These are phyloP conservation scores for Polygonum maritimum DNA, from an alignment of 148 eudicot species.

Conservation along the genomic window DNA sequence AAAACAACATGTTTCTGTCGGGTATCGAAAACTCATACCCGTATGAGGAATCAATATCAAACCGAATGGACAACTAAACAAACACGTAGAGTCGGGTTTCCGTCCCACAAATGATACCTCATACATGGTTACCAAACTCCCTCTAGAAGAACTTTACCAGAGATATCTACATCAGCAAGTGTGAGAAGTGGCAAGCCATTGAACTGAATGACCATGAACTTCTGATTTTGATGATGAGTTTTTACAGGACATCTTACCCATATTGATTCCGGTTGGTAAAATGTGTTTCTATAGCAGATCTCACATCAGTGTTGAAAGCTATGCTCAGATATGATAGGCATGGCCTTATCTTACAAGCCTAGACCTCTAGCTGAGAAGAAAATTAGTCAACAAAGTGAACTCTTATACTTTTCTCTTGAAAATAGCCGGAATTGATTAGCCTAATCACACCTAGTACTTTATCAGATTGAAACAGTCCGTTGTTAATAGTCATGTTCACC, in stretches of 20 bases:
- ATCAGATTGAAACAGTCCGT: background rate
- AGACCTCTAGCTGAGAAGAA: background rate
- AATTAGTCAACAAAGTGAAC: background rate
- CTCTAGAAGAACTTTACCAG: background rate
- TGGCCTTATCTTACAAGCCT: background rate
- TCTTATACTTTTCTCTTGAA: background rate
- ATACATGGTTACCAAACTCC: too few relatives aligned
- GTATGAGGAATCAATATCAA: too few relatives aligned
- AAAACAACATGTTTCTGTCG: background rate
- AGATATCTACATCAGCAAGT: background rate
- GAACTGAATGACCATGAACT: background rate
- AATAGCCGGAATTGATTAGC: background rate
- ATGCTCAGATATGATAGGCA: background rate
- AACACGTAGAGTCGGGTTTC: too few relatives aligned
- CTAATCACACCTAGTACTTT: background rate
- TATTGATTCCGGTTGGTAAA: conserved; percentile 6
- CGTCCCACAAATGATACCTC: too few relatives aligned
- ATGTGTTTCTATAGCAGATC: background rate
- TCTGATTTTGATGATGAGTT: background rate
- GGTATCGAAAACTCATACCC: too few relatives aligned
- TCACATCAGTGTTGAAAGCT: conserved; percentile 1
- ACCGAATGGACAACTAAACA: too few relatives aligned
- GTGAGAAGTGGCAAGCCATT: background rate
- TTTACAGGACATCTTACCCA: background rate
- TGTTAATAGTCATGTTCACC: background rate